Percentiles rank a stretch among this genome's conserved stretches.
phyloP scores from a whole-genome alignment of 495 filamentous ascomycete species.

The Penicillium desertorum region DNA sequence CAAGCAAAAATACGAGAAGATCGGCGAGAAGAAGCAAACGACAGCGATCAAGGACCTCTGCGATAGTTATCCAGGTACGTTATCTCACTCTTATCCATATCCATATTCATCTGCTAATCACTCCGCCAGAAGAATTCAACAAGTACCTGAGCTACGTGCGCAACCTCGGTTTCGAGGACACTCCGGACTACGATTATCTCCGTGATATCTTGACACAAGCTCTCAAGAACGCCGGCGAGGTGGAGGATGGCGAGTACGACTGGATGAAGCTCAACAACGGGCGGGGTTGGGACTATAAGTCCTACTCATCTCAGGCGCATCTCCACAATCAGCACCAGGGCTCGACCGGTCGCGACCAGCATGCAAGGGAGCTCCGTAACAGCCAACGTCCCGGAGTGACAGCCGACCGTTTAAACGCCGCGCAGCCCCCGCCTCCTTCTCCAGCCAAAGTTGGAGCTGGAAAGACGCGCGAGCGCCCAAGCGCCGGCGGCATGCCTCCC shows the following conservation, averaged over 20 bases:
- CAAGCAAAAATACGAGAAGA: slow-evolving; percentile 99
- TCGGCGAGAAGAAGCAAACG: slow-evolving; percentile 99
- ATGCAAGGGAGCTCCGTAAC: slow-evolving; percentile 61
- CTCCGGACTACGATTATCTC: slow-evolving; percentile 97
- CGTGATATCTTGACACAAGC: slow-evolving; percentile 95
- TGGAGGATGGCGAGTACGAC: slow-evolving; percentile 98
- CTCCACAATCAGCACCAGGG: slow-evolving; percentile 75
- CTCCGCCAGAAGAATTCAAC: slow-evolving; percentile 77
- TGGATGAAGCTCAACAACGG: slow-evolving; percentile 99
- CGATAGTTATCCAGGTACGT: slow-evolving; percentile 81
- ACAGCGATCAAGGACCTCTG: slow-evolving; percentile 96
- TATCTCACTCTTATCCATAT: slow-evolving; percentile 1
- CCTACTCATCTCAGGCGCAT: slow-evolving; percentile 72
- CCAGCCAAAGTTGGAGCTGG: slow-evolving; percentile 76
- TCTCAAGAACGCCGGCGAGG: slow-evolving; percentile 89
- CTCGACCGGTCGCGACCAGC: slow-evolving; percentile 74
- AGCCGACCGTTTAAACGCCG: slow-evolving; percentile 94
- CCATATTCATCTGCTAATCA: slow-evolving; percentile 14
- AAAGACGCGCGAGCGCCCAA: slow-evolving; percentile 79
- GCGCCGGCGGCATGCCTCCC: slow-evolving; percentile 65
- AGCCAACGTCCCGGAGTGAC: slow-evolving; percentile 66
- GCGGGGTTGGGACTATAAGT: slow-evolving; percentile 91
- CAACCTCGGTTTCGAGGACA: slow-evolving; percentile 98
- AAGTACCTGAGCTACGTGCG: slow-evolving; percentile 97
- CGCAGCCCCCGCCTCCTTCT: slow-evolving; percentile 86